Evolutionary conservation across 805 yeast genomes (phyloP).

Genomic region (Candida oleophila): DNA sequence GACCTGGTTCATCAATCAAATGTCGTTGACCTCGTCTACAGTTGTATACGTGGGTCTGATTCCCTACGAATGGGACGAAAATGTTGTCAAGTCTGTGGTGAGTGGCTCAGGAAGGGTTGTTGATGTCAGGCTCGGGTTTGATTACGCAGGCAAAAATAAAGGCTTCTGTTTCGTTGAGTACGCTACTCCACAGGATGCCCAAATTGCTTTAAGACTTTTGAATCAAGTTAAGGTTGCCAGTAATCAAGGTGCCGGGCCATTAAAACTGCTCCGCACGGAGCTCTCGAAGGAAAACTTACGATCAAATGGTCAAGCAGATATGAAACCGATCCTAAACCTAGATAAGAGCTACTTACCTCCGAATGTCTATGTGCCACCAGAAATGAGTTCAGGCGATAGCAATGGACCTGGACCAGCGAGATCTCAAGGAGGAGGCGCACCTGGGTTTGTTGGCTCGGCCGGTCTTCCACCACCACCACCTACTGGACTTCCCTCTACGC

Average conservation of each 20-base stretch:
- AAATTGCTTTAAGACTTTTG: slow-evolving; percentile 44
- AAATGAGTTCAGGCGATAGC: slow-evolving; percentile 25
- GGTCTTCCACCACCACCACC: slow-evolving; percentile 4
- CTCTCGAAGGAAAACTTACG: slow-evolving; percentile 60
- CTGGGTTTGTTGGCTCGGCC: neutral
- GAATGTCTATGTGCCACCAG: slow-evolving; percentile 57
- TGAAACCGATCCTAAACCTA: slow-evolving; percentile 44
- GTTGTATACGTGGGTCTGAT: slow-evolving; percentile 61
- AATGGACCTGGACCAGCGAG: neutral
- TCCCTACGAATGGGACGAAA: slow-evolving; percentile 72
- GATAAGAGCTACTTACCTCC: slow-evolving; percentile 50
- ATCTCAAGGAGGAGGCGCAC: neutral
- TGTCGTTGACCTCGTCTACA: slow-evolving; percentile 23
- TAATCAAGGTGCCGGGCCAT: slow-evolving; percentile 30
- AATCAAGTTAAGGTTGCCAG: slow-evolving; percentile 39
- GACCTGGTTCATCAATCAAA: too few relatives aligned
- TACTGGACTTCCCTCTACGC: neutral
- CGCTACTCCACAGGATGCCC: slow-evolving; percentile 50
- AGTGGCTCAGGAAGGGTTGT: slow-evolving; percentile 73
- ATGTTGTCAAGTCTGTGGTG: slow-evolving; percentile 57
- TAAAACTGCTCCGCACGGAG: slow-evolving; percentile 47
- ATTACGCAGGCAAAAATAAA: slow-evolving; percentile 57
- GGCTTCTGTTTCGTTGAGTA: slow-evolving; percentile 71
- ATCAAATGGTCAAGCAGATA: slow-evolving; percentile 27
- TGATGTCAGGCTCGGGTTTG: slow-evolving; percentile 63